Evolutionary conservation across 2,329 filamentous ascomycete species (phyloP).

Genomic region (Lasiodiplodia theobromae): DNA sequence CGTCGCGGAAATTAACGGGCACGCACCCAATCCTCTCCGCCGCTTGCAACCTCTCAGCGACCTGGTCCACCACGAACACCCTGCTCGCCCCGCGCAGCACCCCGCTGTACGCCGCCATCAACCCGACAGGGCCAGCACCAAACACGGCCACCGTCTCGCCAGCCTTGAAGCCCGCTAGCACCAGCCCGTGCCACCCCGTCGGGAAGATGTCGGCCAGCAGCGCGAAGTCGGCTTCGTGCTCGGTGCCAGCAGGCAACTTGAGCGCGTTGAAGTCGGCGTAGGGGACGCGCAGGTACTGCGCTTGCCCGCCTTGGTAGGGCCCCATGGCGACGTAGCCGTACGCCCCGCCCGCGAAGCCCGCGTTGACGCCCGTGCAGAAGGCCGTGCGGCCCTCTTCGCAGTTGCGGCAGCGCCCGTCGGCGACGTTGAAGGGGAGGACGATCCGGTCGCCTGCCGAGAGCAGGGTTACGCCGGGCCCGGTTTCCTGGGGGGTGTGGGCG

Average conservation of each 20-base stretch:
- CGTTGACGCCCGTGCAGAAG: constrained; percentile 70
- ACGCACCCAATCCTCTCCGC: constrained; percentile 69
- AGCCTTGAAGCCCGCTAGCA: constrained; percentile 64
- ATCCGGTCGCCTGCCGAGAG: constrained; percentile 69
- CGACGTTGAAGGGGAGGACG: constrained; percentile 71
- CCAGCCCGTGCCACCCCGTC: constrained; percentile 59
- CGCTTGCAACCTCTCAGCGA: constrained; percentile 64
- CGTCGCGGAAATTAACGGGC: constrained; percentile 66
- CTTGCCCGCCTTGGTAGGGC: constrained; percentile 63
- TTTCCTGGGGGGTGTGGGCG: constrained; percentile 44
- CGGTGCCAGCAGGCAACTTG: constrained; percentile 65
- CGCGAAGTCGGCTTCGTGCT: constrained; percentile 68
- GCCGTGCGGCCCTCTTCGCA: constrained; percentile 70
- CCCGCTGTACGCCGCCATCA: constrained; percentile 72
- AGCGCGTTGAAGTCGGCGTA: constrained; percentile 73
- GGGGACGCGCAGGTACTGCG: constrained; percentile 69
- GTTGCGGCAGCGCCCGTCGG: constrained; percentile 68
- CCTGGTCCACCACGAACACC: constrained; percentile 69
- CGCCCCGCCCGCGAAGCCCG: constrained; percentile 65
- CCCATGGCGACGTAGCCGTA: constrained; percentile 71
- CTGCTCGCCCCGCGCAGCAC: constrained; percentile 66
- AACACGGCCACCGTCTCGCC: constrained; percentile 71
- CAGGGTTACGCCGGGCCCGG: constrained; percentile 65
- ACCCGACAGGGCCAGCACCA: constrained; percentile 68
- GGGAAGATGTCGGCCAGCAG: constrained; percentile 59